phyloP scores from a whole-genome alignment of 2,329 filamentous ascomycete genomes.

The Aspergillus tubingensis region DNA sequence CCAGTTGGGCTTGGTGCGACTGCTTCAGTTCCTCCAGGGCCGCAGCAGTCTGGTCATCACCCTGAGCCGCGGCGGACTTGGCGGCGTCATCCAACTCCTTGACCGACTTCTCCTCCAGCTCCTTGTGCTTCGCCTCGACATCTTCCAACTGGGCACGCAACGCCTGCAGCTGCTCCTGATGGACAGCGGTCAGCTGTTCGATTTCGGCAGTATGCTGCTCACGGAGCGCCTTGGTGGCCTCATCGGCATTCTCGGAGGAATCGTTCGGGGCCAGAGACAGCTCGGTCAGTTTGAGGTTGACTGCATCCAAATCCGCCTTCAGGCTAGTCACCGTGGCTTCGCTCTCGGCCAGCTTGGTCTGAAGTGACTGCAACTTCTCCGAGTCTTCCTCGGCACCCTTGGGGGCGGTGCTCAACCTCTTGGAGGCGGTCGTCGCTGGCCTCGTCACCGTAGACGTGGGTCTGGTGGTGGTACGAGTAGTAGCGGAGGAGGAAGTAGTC shows the following conservation, averaged over 20 bases:
- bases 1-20: slow-evolving; percentile 38
- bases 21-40: slow-evolving; percentile 42
- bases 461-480: slow-evolving; percentile 22
- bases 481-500: slow-evolving; percentile 26
- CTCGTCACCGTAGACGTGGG: slow-evolving; percentile 22
- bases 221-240: slow-evolving; percentile 28
- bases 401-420: slow-evolving; percentile 39
- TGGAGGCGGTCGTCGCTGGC: slow-evolving; percentile 27
- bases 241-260: slow-evolving; percentile 23
- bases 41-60: slow-evolving; percentile 37
- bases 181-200: slow-evolving; percentile 33
- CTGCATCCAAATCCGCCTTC: slow-evolving; percentile 36
- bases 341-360: slow-evolving; percentile 39
- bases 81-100: slow-evolving; percentile 44
- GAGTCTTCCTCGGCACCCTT: slow-evolving; percentile 33
- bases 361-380: slow-evolving; percentile 38
- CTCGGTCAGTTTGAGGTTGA: slow-evolving; percentile 39
- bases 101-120: slow-evolving; percentile 39
- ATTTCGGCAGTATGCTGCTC: slow-evolving; percentile 38
- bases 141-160: slow-evolving; percentile 39
- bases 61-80: slow-evolving; percentile 37
- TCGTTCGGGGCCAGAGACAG: slow-evolving; percentile 31
- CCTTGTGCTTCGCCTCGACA: slow-evolving; percentile 38
- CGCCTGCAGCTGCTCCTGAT: slow-evolving; percentile 36
- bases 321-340: slow-evolving; percentile 37